Evolutionary conservation across 306 rosid genomes (phyloP), one percentile per base, ranked within the genome.

Genomic region (Acmispon strigosus): DNA sequence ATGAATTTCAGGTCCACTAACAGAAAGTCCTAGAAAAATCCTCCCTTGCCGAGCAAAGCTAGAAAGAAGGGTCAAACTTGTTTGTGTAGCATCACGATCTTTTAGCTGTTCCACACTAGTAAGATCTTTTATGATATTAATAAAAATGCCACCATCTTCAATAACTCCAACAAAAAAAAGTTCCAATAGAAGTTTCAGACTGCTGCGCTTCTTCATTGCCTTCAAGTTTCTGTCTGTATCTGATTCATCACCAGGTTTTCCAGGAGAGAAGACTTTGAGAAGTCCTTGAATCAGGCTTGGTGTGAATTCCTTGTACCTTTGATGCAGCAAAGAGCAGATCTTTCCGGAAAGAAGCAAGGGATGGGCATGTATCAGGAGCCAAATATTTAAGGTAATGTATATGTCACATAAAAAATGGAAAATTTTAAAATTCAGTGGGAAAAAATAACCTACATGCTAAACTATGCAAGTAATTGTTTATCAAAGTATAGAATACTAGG

Each of bases 41-140:
- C 99, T 95, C 54, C 96, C 99, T 74, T 95, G 99, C 44, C 97
- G 95, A 73, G 96, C 95, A 87, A 95, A 95, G 86, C 99, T 95
- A 62, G 97, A 91, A 79, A 95, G 97, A 77, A 95, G 97, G 66
- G 99, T 89, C 86, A 95, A 87, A 89, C 89, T 91, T 34, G 97
- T 95, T 82, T 88, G 96, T 59, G 96, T 80, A 72, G 97, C 78
- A 75, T 95, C 99, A 15, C 95, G 88, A 72, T 95, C 99, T 89
- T 87, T 95, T 22, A 95, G 86, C 75, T 91, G 96, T 48, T 95
- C 99, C 32, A 74, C 60, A 66, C 88, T 86, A 24, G 97, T 85
- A 69, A 95, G 99, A 73, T 95, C 99, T 84, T 95, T 95, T 29
- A 91, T 82, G 48, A 95, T 87, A 78, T 74, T 95, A 69, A 86